phyloP scores from a whole-genome alignment of 1,284 basidiomycete species.

The Trametes hirsuta region DNA sequence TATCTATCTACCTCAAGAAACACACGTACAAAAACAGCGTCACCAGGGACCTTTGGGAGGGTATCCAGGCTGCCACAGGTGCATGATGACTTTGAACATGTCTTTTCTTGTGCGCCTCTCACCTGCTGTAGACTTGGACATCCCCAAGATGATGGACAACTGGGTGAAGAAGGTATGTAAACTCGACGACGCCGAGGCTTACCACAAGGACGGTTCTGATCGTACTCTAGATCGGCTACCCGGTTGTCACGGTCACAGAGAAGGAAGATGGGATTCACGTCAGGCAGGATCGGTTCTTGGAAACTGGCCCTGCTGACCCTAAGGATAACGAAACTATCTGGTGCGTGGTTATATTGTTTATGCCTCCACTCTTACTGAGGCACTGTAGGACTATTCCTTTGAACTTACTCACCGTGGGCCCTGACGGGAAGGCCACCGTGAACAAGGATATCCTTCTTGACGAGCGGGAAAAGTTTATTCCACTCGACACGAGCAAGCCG shows the following conservation, averaged over 20 bases:
- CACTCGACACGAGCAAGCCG: constrained; percentile 70
- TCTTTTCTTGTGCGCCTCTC: background rate
- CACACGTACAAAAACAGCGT: constrained; percentile 84
- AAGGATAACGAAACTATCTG: constrained; percentile 93
- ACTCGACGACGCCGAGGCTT: background rate
- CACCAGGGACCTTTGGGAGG: constrained; percentile 90
- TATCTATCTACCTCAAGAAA: constrained; percentile 92
- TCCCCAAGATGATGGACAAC: constrained; percentile 85
- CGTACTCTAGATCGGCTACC: constrained; percentile 73
- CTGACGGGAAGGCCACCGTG: constrained; percentile 59
- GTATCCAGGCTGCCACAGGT: constrained; percentile 80
- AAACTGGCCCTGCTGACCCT: constrained; percentile 76
- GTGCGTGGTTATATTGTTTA: constrained; percentile 41
- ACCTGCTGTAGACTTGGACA: constrained; percentile 58
- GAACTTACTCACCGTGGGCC: constrained; percentile 68
- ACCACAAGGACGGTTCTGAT: background rate
- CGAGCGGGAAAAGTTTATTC: constrained; percentile 70
- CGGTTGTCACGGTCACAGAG: constrained; percentile 88
- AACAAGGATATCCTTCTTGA: constrained; percentile 73
- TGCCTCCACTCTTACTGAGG: constrained; percentile 2
- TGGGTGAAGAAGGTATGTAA: constrained; percentile 83
- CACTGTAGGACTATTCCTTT: constrained; percentile 76
- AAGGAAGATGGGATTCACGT: constrained; percentile 69
- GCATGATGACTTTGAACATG: constrained; percentile 1
- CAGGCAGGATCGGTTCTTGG: constrained; percentile 92